Percentiles rank a stretch among this genome's conserved stretches.
These are phyloP conservation scores for Lachnellula hyalina DNA, from an alignment of 2,329 filamentous ascomycete species.

Conservation along the genomic window DNA sequence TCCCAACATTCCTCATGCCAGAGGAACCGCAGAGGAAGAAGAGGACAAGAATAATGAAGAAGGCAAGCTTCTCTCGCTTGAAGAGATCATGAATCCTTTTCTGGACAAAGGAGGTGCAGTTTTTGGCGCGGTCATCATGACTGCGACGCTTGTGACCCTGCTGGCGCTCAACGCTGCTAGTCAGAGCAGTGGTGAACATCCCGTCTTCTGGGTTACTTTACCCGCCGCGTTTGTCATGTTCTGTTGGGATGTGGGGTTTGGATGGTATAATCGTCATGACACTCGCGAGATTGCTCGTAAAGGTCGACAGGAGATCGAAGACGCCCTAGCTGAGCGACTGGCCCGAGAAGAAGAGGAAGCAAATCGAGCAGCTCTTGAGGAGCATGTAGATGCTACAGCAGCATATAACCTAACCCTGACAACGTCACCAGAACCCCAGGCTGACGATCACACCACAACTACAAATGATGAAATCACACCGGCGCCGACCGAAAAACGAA, in stretches of 20 bases:
- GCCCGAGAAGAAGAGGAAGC: slow-evolving; percentile 31
- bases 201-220: slow-evolving; percentile 64
- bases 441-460: slow-evolving; percentile 52
- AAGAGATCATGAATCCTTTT: slow-evolving; percentile 72
- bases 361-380: neutral
- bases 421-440: neutral
- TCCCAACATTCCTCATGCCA: slow-evolving; percentile 64
- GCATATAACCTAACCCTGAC: neutral
- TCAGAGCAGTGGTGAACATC: slow-evolving; percentile 43
- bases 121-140: slow-evolving; percentile 62
- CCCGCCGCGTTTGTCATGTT: slow-evolving; percentile 66
- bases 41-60: slow-evolving; percentile 46
- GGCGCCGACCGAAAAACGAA: slow-evolving; percentile 47
- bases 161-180: slow-evolving; percentile 60
- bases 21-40: slow-evolving; percentile 49
- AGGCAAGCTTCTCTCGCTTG: slow-evolving; percentile 53
- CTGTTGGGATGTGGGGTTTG: slow-evolving; percentile 58
- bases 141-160: slow-evolving; percentile 59
- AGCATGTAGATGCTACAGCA: slow-evolving; percentile 4
- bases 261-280: slow-evolving; percentile 57
- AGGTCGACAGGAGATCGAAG: slow-evolving; percentile 46
- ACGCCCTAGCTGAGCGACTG: slow-evolving; percentile 36
- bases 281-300: slow-evolving; percentile 57
- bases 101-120: slow-evolving; percentile 61
- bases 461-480: slow-evolving; percentile 44